Conservation (phyloP, 1,284 basidiomycete genomes). For the Microbotryum scabiosae region DNA sequence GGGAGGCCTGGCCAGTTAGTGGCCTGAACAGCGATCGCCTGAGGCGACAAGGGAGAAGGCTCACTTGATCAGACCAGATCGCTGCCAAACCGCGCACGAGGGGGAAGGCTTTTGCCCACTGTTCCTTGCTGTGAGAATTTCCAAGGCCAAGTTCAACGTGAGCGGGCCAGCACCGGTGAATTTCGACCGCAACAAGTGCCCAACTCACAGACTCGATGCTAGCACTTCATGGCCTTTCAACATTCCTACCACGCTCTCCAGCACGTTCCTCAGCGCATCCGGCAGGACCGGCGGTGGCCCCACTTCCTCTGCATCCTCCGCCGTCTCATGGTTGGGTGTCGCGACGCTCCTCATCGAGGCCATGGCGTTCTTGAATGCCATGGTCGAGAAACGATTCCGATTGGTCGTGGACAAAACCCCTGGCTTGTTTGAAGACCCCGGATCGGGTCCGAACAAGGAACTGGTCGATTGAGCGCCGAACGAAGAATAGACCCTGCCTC, state of each 20-base stretch:
- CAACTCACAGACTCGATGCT: constrained; percentile 67
- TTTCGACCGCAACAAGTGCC: constrained; percentile 78
- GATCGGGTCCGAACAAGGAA: too few relatives aligned
- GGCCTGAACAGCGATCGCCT: neutral
- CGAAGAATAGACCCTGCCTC: too few relatives aligned
- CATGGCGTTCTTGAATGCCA: too few relatives aligned
- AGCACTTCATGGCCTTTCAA: constrained; percentile 77
- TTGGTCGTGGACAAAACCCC: too few relatives aligned
- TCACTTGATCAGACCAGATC: constrained; percentile 82
- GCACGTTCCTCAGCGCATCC: constrained; percentile 70
- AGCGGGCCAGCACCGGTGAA: neutral
- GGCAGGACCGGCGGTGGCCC: constrained; percentile 51
- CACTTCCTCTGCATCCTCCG: constrained; percentile 36
- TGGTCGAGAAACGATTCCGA: too few relatives aligned
- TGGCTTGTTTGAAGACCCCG: too few relatives aligned
- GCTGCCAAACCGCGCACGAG: constrained; percentile 79
- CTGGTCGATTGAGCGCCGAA: too few relatives aligned
- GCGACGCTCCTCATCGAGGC: too few relatives aligned
- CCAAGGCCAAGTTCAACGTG: neutral
- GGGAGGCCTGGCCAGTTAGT: neutral
- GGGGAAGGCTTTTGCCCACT: constrained; percentile 43
- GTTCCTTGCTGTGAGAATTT: constrained; percentile 2
- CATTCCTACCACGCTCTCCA: constrained; percentile 75
- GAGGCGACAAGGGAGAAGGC: constrained; percentile 38
- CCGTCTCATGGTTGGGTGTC: too few relatives aligned